These are phyloP conservation scores for Rhodofomes roseus DNA, from an alignment of 1,284 basidiomycete genomes.

Conservation along the genomic window DNA sequence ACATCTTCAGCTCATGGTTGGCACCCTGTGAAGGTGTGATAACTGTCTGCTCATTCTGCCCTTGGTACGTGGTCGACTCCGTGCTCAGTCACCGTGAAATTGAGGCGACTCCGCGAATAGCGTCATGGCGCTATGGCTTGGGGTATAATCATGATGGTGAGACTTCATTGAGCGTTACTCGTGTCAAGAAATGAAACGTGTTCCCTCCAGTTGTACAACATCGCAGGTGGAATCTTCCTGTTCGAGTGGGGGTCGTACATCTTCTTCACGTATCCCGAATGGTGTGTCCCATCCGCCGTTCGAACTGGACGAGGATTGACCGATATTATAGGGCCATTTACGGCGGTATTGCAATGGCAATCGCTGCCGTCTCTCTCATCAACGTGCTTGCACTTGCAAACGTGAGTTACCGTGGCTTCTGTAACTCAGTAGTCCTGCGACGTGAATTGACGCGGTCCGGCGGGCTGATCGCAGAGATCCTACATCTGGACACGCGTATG, in stretches of 20 bases:
- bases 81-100: background rate
- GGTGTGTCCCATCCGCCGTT: slow-evolving; percentile 34
- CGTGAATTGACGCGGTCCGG: background rate
- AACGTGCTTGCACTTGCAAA: slow-evolving; percentile 66
- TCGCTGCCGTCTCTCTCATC: slow-evolving; percentile 54
- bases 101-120: slow-evolving; percentile 29
- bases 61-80: slow-evolving; percentile 42
- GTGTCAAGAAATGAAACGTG: slow-evolving; percentile 10
- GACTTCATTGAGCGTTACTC: slow-evolving; percentile 15
- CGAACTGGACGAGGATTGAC: slow-evolving; percentile 1
- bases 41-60: slow-evolving; percentile 68
- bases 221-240: slow-evolving; percentile 67
- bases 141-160: slow-evolving; percentile 61
- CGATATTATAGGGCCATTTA: slow-evolving; percentile 59
- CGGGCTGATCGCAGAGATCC: slow-evolving; percentile 45
- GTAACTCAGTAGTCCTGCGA: background rate
- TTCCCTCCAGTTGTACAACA: slow-evolving; percentile 53
- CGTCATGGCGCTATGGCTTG: slow-evolving; percentile 74
- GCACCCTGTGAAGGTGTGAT: slow-evolving; percentile 51
- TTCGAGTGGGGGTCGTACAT: slow-evolving; percentile 62
- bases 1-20: slow-evolving; percentile 3
- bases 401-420: slow-evolving; percentile 37
- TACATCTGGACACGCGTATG: slow-evolving; percentile 69
- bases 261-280: slow-evolving; percentile 72
- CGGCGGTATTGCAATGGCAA: slow-evolving; percentile 63